Conservation (phyloP, 2,329 filamentous ascomycete species). For the Fusarium paranaense region DNA sequence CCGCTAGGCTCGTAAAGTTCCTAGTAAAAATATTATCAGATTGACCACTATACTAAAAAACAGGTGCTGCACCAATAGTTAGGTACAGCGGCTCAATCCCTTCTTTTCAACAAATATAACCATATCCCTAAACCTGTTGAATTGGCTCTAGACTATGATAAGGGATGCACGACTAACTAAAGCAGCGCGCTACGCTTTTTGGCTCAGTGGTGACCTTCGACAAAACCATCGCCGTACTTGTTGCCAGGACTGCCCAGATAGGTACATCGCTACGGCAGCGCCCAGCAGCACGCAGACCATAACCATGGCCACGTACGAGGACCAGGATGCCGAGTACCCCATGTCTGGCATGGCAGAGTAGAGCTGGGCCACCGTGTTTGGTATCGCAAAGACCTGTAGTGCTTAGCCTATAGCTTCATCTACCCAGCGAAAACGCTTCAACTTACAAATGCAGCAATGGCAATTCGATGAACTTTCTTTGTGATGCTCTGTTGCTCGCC, state of each 20-base stretch:
- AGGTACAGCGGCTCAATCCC: too few relatives aligned
- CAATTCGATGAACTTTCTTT: background rate
- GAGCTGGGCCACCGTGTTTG: background rate
- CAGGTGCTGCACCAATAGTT: too few relatives aligned
- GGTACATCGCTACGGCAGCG: background rate
- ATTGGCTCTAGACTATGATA: too few relatives aligned
- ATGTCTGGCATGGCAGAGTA: background rate
- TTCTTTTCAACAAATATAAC: too few relatives aligned
- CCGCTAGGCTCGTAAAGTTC: too few relatives aligned
- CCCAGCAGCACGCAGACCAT: background rate
- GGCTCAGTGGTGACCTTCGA: too few relatives aligned
- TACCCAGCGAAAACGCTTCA: accelerated
- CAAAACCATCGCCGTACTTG: background rate
- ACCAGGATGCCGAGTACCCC: background rate
- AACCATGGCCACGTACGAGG: background rate
- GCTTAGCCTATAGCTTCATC: background rate
- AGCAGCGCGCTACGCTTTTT: too few relatives aligned
- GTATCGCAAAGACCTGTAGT: background rate
- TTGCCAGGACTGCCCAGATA: background rate
- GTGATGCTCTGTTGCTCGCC: background rate
- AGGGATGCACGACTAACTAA: too few relatives aligned
- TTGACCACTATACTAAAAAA: too few relatives aligned
- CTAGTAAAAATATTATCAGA: too few relatives aligned
- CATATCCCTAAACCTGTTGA: too few relatives aligned
- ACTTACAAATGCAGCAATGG: background rate